phyloP scores from a whole-genome alignment of 169 alveolate genomes.

The Eimeria sp. region DNA sequence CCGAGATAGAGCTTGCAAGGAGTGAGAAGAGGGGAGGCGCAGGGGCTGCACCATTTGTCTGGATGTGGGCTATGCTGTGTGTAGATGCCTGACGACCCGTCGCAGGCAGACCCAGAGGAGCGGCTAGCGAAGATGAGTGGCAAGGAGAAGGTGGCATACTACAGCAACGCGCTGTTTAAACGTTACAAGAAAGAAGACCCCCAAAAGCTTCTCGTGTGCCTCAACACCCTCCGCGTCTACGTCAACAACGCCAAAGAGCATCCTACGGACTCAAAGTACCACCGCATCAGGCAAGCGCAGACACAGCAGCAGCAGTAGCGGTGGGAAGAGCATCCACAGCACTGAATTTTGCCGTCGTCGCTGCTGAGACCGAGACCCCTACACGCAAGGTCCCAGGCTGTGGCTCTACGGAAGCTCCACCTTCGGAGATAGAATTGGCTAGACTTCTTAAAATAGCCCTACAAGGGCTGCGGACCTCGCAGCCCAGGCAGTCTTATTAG shows the following conservation, averaged over 20 bases:
- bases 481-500: not conserved
- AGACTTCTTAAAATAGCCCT: not conserved
- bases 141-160: conserved; percentile 86
- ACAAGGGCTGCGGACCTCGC: not conserved
- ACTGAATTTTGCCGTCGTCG: not conserved
- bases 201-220: conserved; percentile 82
- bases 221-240: conserved; percentile 84
- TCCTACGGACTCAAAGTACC: conserved; percentile 86
- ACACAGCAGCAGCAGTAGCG: not conserved
- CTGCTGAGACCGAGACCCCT: not conserved
- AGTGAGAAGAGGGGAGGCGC: not conserved
- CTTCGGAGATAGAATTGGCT: not conserved
- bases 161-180: conserved; percentile 84
- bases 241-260: conserved; percentile 83
- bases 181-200: conserved; percentile 82
- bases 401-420: not conserved
- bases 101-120: conserved; percentile 63
- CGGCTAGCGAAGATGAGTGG: conserved; percentile 79
- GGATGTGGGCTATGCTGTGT: conserved; percentile 30
- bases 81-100: conserved; percentile 79
- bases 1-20: not conserved
- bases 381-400: not conserved
- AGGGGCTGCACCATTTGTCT: not conserved
- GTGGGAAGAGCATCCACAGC: not conserved
- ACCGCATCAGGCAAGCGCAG: conserved; percentile 83